Conservation (phyloP, 139 green algal species). For the Auxenochlorella pyrenoidosa region DNA sequence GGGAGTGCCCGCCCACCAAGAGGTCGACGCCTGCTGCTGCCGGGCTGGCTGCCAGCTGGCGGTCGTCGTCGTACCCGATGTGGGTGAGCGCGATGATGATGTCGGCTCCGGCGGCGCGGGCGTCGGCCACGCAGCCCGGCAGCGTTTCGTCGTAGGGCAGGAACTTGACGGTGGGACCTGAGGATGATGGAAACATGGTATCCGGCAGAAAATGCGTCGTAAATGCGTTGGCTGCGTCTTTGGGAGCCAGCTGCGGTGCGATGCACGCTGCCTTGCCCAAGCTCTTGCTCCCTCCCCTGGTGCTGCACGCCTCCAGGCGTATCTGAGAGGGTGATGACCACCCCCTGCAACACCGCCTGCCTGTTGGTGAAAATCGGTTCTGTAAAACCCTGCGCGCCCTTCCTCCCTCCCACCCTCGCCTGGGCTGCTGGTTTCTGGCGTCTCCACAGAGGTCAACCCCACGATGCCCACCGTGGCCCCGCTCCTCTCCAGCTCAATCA, state of each 20-base stretch:
- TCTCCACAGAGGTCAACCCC: slow-evolving; percentile 21
- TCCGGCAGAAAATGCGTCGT: too few species aligned
- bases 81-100: slow-evolving; percentile 17
- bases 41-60: background rate
- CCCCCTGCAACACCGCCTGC: too few species aligned
- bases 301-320: too few species aligned
- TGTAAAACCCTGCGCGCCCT: too few species aligned
- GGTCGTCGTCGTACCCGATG: slow-evolving; percentile 4
- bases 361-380: too few species aligned
- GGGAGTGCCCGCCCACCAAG: slow-evolving; percentile 24
- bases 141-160: slow-evolving; percentile 10
- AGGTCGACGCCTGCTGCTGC: slow-evolving; percentile 20
- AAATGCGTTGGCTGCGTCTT: too few species aligned
- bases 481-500: background rate
- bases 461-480: background rate
- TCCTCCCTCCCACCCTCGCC: background rate
- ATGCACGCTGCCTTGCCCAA: too few species aligned
- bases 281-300: too few species aligned
- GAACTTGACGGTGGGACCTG: slow-evolving; percentile 1
- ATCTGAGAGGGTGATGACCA: too few species aligned
- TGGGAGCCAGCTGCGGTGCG: too few species aligned
- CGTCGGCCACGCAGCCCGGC: slow-evolving; percentile 19
- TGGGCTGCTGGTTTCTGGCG: background rate
- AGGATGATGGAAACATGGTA: background rate
- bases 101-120: background rate